phyloP scores from a whole-genome alignment of 345 rosid genomes.

The Melastoma malabathricum region DNA sequence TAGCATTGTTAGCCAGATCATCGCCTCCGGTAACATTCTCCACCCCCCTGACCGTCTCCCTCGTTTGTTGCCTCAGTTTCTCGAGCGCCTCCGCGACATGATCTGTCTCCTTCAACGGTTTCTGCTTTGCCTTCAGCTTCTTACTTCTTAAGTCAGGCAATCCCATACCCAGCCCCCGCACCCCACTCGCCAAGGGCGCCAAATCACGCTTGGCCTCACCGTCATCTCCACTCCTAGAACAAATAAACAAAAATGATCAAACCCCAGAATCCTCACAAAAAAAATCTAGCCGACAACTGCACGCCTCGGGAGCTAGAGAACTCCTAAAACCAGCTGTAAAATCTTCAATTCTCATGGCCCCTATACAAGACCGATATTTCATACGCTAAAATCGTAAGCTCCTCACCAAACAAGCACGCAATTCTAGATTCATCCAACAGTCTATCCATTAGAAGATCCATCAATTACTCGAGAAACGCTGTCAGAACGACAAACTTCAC shows the following conservation, averaged over 20 bases:
- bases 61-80: slow-evolving; percentile 74
- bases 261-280: background rate
- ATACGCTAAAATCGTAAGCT: too few relatives aligned
- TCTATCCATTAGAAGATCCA: too few relatives aligned
- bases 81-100: slow-evolving; percentile 78
- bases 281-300: too few relatives aligned
- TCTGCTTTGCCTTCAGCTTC: slow-evolving; percentile 64
- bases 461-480: too few relatives aligned
- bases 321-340: too few relatives aligned
- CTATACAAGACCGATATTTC: too few relatives aligned
- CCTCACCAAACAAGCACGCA: too few relatives aligned
- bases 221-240: slow-evolving; percentile 35
- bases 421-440: too few relatives aligned
- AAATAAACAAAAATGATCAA: slow-evolving; percentile 4
- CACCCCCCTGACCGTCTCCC: slow-evolving; percentile 71
- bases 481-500: too few relatives aligned
- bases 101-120: slow-evolving; percentile 36
- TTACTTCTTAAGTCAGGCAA: slow-evolving; percentile 80
- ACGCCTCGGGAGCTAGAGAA: too few relatives aligned
- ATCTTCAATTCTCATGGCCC: too few relatives aligned
- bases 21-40: slow-evolving; percentile 47
- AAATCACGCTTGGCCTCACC: slow-evolving; percentile 23
- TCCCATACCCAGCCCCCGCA: slow-evolving; percentile 87
- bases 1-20: slow-evolving; percentile 49
- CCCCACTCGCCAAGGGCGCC: slow-evolving; percentile 35